phyloP scores from a whole-genome alignment of 2,329 filamentous ascomycete genomes.

The Orbilia ellipsospora region DNA sequence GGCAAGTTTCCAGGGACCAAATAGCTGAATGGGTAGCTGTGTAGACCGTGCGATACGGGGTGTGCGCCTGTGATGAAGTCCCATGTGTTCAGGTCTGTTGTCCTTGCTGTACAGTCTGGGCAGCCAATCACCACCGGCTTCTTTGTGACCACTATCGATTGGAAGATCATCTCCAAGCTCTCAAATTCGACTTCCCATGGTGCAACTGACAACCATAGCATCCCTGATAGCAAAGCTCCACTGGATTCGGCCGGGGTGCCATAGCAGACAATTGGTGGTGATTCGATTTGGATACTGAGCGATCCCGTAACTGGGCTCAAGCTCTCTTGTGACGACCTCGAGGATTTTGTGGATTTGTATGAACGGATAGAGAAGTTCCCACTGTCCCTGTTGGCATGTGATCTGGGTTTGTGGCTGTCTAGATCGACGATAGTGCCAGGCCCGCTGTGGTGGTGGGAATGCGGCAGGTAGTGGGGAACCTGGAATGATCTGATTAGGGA shows the following conservation, averaged over 20 bases:
- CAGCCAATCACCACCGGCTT: slow-evolving; percentile 84
- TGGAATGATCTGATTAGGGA: slow-evolving; percentile 53
- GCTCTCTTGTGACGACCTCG: slow-evolving; percentile 50
- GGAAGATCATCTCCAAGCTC: slow-evolving; percentile 77
- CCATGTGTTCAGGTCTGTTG: slow-evolving; percentile 81
- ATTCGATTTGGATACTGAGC: slow-evolving; percentile 72
- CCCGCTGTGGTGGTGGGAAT: slow-evolving; percentile 48
- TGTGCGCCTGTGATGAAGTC: slow-evolving; percentile 72
- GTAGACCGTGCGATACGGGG: slow-evolving; percentile 68
- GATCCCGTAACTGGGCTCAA: slow-evolving; percentile 35
- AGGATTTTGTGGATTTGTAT: slow-evolving; percentile 47
- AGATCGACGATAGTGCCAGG: slow-evolving; percentile 51
- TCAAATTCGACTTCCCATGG: slow-evolving; percentile 73
- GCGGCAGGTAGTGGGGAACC: slow-evolving; percentile 37
- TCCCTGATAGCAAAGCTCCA: slow-evolving; percentile 85
- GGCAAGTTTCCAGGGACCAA: slow-evolving; percentile 87
- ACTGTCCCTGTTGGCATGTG: slow-evolving; percentile 23
- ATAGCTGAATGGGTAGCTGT: slow-evolving; percentile 89
- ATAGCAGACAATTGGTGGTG: slow-evolving; percentile 85
- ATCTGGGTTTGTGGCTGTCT: slow-evolving; percentile 27
- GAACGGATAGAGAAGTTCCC: slow-evolving; percentile 45
- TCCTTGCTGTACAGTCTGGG: slow-evolving; percentile 76
- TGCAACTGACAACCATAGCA: slow-evolving; percentile 79
- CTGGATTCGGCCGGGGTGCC: slow-evolving; percentile 79
- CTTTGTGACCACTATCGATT: slow-evolving; percentile 78